Evolutionary conservation across 768 basidiomycete genomes (phyloP), one percentile per base, ranked within the genome.

Genomic region (Lenzites betulinus): DNA sequence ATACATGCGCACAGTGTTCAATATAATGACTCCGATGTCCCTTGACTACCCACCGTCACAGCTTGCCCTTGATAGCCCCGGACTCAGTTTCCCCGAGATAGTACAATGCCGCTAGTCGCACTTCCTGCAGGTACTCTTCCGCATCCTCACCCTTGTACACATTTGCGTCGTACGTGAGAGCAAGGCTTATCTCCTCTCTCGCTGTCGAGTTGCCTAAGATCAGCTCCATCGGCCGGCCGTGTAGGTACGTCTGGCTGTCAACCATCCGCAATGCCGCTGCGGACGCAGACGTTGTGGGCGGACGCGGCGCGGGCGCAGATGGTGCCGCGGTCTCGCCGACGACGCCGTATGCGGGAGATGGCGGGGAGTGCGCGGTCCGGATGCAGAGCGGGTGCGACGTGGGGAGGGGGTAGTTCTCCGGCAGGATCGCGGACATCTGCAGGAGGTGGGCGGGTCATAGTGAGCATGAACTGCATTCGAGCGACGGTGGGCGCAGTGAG

Each of bases 121-220:
- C 73, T 60, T 85, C 83, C 9, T 71, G 66, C 51, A 85, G 58
- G 80, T 81, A 84, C 67, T 83, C 83, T 8, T 54, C 64, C 7
- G 82, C 74, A 9, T 78, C 60, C 1, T 56, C 71, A 5, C 74
- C 71, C 2, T 79, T 74, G 47, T 76, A 84, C 4, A 80, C 79
- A 62, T 84, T 81, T 7, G 66, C 70, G 49, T 86, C 84, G 64
- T 73, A 80, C 62, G 54, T 76, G 4, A 74, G 44, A 15, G 65
- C 55, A 25, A 83, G 47, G 1, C 58, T 57, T 38, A 86, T 58
- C 36, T 71, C 68, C 33, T 75, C 67, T 2, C 62, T 65, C 4
- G 64, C 67, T 1, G 73, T 79, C 2, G 69, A 51, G 16, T 81
- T 78, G 1, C 79, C 78, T 0, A 84, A 73, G 63, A 83, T 83